These are phyloP conservation scores for Euptelea pleiosperma DNA, from an alignment of 164 flowering plant species.

Conservation along the genomic window DNA sequence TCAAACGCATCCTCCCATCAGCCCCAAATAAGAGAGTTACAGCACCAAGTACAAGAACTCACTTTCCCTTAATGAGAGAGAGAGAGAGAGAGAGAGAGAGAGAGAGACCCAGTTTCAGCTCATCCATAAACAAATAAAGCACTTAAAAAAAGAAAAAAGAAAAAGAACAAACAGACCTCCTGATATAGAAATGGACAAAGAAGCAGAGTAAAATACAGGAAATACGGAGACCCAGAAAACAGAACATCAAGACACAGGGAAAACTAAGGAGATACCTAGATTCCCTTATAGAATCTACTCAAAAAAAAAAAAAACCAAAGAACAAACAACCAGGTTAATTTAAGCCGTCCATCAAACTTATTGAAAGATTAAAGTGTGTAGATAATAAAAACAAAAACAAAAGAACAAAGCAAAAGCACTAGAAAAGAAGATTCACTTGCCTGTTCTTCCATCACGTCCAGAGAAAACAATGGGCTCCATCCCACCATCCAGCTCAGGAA, in stretches of 20 bases:
- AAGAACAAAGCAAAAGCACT: not conserved
- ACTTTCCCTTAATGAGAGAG: not conserved
- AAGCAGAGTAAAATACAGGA: too few species aligned
- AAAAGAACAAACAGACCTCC: not conserved
- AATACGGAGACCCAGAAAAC: too few species aligned
- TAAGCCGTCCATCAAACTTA: not conserved
- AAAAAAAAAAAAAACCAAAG: not conserved
- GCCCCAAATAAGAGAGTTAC: not conserved
- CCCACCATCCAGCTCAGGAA: slow-evolving; percentile 98
- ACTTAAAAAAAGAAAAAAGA: not conserved
- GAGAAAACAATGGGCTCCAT: slow-evolving; percentile 98
- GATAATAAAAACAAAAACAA: not conserved
- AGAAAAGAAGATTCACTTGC: slow-evolving; percentile 32
- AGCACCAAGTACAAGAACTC: not conserved
- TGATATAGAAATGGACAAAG: too few species aligned
- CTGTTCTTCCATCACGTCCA: slow-evolving; percentile 93
- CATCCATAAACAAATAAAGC: not conserved
- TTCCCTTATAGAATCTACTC: not conserved
- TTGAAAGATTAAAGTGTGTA: not conserved
- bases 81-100: not conserved
- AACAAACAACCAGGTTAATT: not conserved
- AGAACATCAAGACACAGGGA: too few species aligned
- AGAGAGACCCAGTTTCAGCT: not conserved
- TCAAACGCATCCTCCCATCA: slow-evolving; percentile 1
- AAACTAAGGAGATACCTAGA: too few species aligned